Evolutionary conservation across 352 stramenopile species (phyloP).

Genomic region (Halophytophthora polymorphica): DNA sequence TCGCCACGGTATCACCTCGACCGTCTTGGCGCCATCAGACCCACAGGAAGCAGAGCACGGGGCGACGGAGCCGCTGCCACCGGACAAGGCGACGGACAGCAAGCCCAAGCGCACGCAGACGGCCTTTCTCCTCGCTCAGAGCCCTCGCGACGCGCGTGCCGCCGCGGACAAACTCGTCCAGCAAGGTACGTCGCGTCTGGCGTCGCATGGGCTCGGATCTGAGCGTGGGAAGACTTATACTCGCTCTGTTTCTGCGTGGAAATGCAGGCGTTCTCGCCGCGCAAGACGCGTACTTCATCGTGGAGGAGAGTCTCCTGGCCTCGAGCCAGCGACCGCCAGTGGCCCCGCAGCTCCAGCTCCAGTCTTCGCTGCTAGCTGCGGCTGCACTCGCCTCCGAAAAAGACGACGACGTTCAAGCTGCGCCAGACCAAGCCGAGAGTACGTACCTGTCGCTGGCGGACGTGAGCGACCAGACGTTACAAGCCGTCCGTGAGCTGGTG

Average conservation of each 20-base stretch:
- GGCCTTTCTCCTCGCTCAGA: constrained; percentile 28
- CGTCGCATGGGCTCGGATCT: not conserved
- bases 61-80: not conserved
- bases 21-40: constrained; percentile 5
- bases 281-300: constrained; percentile 29
- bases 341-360: constrained; percentile 10
- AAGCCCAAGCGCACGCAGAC: not conserved
- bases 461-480: constrained; percentile 47
- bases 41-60: not conserved
- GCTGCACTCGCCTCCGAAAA: not conserved
- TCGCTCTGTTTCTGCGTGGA: not conserved
- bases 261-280: constrained; percentile 12
- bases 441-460: constrained; percentile 48
- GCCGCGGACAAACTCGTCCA: constrained; percentile 16
- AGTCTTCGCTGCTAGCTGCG: constrained; percentile 14
- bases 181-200: constrained; percentile 18
- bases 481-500: constrained; percentile 47
- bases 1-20: constrained; percentile 31
- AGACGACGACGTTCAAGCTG: not conserved
- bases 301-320: constrained; percentile 32
- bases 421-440: not conserved
- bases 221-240: not conserved
- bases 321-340: constrained; percentile 1
- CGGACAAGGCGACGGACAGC: not conserved
- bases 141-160: constrained; percentile 5